Conservation (phyloP, 768 basidiomycete genomes). For the Nevesoporus exiguus region DNA sequence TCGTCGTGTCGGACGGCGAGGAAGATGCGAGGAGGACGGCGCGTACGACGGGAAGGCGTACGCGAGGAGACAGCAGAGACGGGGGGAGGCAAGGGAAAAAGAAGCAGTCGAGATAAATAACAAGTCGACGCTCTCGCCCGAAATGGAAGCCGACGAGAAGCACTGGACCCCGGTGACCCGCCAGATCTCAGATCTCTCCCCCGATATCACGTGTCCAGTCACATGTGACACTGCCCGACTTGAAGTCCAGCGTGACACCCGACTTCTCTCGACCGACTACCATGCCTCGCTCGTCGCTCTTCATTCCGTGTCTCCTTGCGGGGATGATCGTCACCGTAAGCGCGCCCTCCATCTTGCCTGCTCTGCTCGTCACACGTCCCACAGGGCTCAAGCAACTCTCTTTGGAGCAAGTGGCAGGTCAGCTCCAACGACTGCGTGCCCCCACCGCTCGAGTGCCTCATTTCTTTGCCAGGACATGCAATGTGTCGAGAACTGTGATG, state of each 20-base stretch:
- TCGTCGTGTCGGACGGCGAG: constrained; percentile 12
- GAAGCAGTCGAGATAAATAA: constrained; percentile 35
- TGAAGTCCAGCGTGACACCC: constrained; percentile 6
- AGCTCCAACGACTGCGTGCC: constrained; percentile 11
- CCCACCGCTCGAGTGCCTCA: background rate
- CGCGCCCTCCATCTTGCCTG: constrained; percentile 10
- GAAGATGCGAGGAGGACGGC: constrained; percentile 16
- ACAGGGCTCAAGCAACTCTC: constrained; percentile 75
- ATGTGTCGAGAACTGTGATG: constrained; percentile 90
- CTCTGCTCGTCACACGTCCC: constrained; percentile 1
- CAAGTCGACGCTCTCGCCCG: constrained; percentile 15
- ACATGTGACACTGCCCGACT: constrained; percentile 15
- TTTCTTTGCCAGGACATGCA: constrained; percentile 75
- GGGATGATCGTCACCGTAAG: constrained; percentile 90
- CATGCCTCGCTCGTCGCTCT: constrained; percentile 64
- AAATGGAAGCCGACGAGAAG: constrained; percentile 33
- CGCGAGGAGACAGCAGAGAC: constrained; percentile 12
- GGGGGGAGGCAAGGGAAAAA: constrained; percentile 23
- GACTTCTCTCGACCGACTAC: background rate
- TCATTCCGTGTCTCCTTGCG: constrained; percentile 74
- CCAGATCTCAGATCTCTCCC: constrained; percentile 28
- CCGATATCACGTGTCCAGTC: constrained; percentile 20
- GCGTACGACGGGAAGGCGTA: constrained; percentile 12
- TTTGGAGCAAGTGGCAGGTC: constrained; percentile 84
- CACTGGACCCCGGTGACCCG: constrained; percentile 24